Evolutionary conservation across 1,284 basidiomycete species (phyloP), one percentile per base, ranked within the genome.

Genomic region (Ustanciosporium gigantosporum): DNA sequence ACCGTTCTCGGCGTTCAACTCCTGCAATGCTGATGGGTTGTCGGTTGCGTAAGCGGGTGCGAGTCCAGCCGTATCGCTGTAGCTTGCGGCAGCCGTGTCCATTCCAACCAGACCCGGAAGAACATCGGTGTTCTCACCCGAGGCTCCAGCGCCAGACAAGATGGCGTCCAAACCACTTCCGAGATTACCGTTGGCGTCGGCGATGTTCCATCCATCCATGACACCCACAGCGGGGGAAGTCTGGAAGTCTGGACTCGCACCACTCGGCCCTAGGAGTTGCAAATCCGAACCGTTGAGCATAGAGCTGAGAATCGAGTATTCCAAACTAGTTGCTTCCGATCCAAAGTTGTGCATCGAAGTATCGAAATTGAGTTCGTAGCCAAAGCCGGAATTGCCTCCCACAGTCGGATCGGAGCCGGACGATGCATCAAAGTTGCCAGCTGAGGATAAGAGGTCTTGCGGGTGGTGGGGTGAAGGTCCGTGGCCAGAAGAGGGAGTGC

Each of bases 271-370:
- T 15, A 71, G 27, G 31, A 68, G 36, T 2, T 47, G 40, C 22
- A 67, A 48, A 31, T 77, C 75, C 15, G 72, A 65, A 13, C 73
- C 74, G 31, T 76, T 76, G 31, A 94, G 82, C 78, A 94, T 93
- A n/a, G 88, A 87, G 25, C 88, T 89, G 6, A 94, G 83, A 56
- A 93, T 91, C 37, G 89, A 90, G 79, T 93, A 93, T 76, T 94
- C 91, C 52, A 92, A 82, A 76, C 91, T 91, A 14, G 89, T 89
- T 15, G 88, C 88, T 77, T 91, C 89, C 32, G 89, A 89, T 39
- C 87, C 88, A 77, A 90, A 91, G 31, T 84, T 73, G 74, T 85
- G 86, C 36, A 52, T 41, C 84, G 73, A 87, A 83, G 21, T 84
- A 65, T 90, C 82, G 7, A 85, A 81, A 56, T 87, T 85, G 50